phyloP scores from a whole-genome alignment of 2,329 filamentous ascomycete species.

The Huntiella abstrusa region DNA sequence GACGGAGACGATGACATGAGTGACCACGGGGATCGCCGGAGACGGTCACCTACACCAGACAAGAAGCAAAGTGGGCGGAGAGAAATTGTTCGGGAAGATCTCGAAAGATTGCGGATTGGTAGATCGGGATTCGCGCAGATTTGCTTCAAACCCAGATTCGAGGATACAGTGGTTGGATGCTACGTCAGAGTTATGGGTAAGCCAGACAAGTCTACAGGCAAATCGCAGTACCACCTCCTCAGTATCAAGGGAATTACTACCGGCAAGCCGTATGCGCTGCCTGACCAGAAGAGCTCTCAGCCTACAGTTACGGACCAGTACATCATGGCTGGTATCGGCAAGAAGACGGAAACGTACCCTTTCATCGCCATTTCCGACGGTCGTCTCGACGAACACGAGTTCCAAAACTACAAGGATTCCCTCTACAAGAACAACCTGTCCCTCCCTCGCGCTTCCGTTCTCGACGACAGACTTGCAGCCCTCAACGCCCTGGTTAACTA shows the following conservation, averaged over 20 bases:
- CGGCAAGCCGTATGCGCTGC: slow-evolving; percentile 69
- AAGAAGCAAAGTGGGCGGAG: slow-evolving; percentile 30
- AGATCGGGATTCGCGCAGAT: slow-evolving; percentile 74
- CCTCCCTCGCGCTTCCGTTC: slow-evolving; percentile 51
- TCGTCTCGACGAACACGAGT: slow-evolving; percentile 66
- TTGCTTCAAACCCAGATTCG: slow-evolving; percentile 85
- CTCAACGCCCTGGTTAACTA: slow-evolving; percentile 67
- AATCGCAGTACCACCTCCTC: slow-evolving; percentile 64
- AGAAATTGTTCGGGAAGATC: slow-evolving; percentile 49
- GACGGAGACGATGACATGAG: slow-evolving; percentile 51
- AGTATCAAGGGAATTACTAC: slow-evolving; percentile 46
- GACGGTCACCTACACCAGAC: slow-evolving; percentile 33
- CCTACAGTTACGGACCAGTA: slow-evolving; percentile 74
- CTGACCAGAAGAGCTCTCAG: slow-evolving; percentile 45
- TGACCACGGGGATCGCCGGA: slow-evolving; percentile 58
- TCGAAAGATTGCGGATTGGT: slow-evolving; percentile 68
- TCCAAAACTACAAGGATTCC: slow-evolving; percentile 54
- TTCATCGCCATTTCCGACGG: slow-evolving; percentile 83
- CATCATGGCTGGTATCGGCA: slow-evolving; percentile 62
- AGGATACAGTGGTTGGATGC: slow-evolving; percentile 61
- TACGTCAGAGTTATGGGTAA: slow-evolving; percentile 75
- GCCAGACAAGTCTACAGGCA: slow-evolving; percentile 49
- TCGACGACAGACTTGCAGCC: slow-evolving; percentile 56
- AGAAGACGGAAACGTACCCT: slow-evolving; percentile 66
- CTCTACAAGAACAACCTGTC: slow-evolving; percentile 4